Base-by-base conservation (phyloP, 2,329 filamentous ascomycete species). In the Teratosphaeria epicoccoides region DNA sequence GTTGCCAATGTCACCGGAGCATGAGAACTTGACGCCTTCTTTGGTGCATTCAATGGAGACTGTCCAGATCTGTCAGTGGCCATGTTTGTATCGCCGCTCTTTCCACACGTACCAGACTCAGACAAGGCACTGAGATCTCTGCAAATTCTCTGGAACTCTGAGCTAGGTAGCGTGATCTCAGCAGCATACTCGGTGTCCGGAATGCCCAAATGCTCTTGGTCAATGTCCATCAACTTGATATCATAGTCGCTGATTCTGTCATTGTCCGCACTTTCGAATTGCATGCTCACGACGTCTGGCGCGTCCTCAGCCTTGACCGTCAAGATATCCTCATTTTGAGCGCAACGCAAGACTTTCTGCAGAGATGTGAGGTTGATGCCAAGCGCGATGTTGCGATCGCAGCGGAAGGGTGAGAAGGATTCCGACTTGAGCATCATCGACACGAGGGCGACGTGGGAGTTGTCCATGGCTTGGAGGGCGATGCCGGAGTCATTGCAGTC, bases 401-500 rank as follows among this genome's bases (percentile, higher is more conserved):
- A 98, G 71, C 93, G 88, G 80, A 88, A 98, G 49, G 89, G 90
- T 6, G 83, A 84, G 79, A 98, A 98, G 62, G 83, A 84, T 70
- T 97, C 93, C 55, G 91, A 87, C 76, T 93, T 93, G 71, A 98
- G 86, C 79, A 95, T 84, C 93, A 98, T 98, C 60, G 93, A 96
- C 50, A 98, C 93, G 51, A 98, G 87, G 57, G 93, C 93, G 64
- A 98, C 93, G 75, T 98, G 93, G 48, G 90, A 97, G 82, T 97
- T 98, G 79, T 98, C 93, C 94, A 98, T 98, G 67, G 93, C 93
- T 75, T 98, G 93, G 52, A 98, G 87, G 49, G 91, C 90, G 67
- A 98, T 93, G 57, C 93, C 93, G 51, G 88, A 91, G 79, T 98
- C 94, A 85, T 97, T 98, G 85, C 94, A 98, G 80, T 98, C 93